These are phyloP conservation scores for Diaporthe sp. DNA, from an alignment of 2,329 filamentous ascomycete genomes.

Conservation along the genomic window DNA sequence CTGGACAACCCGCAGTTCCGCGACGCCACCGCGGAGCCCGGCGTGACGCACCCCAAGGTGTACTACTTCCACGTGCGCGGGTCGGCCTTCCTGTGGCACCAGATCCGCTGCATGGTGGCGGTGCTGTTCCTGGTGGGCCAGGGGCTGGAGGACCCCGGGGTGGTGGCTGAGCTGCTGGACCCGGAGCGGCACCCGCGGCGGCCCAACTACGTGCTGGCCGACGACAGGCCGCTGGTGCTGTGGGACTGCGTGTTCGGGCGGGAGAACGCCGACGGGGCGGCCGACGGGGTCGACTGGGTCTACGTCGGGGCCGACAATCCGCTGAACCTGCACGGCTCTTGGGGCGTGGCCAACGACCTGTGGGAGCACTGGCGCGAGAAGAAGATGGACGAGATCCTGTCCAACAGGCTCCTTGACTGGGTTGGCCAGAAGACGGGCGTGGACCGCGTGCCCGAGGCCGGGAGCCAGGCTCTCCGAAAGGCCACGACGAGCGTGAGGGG, in stretches of 20 bases:
- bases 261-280: constrained; percentile 42
- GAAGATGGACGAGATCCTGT: constrained; percentile 92
- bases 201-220: constrained; percentile 91
- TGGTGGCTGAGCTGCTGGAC: constrained; percentile 84
- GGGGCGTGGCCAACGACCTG: constrained; percentile 78
- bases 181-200: constrained; percentile 78
- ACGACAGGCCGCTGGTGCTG: constrained; percentile 89
- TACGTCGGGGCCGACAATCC: constrained; percentile 74
- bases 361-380: constrained; percentile 87
- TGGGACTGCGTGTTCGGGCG: constrained; percentile 90
- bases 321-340: constrained; percentile 72
- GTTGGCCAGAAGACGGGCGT: constrained; percentile 57
- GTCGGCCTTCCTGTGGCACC: constrained; percentile 97
- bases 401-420: constrained; percentile 79
- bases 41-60: constrained; percentile 69
- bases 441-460: constrained; percentile 45
- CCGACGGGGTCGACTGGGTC: constrained; percentile 81
- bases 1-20: constrained; percentile 62
- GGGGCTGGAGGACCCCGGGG: constrained; percentile 80
- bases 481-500: constrained; percentile 39
- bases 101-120: constrained; percentile 94
- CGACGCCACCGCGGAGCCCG: constrained; percentile 47
- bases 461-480: constrained; percentile 58
- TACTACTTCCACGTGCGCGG: constrained; percentile 92
- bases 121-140: constrained; percentile 95